Evolutionary conservation across 805 yeast species (phyloP), one percentile per base, ranked within the genome.

Genomic region (Spathaspora passalidarum): DNA sequence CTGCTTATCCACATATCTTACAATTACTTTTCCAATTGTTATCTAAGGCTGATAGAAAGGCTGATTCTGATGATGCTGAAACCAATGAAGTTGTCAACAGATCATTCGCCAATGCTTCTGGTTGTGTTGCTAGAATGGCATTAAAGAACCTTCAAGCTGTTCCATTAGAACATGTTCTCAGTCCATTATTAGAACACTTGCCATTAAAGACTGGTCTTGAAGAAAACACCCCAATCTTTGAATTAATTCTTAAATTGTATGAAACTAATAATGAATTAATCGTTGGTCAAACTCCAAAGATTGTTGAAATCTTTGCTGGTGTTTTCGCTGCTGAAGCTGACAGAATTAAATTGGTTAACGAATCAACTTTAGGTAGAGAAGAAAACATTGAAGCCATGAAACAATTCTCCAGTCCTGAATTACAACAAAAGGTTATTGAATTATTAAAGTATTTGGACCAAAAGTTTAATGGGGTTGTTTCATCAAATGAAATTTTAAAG

Each of bases 81-180:
- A 76, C 88, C 26, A 79, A 78, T 59, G 96, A 89, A 53, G 85
- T 81, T 49, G 79, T 88, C 56, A 84, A 84, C 69, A 79, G 96
- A 72, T 82, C 95, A 5, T 81, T 80, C 55, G 97, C 98, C 49
- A 94, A 94, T 66, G 96, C 96, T 4, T 86, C 94, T 66, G 99
- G 99, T 38, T 94, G 98, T 78, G 96, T 91, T 47, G 91, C 96
- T 14, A 82, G 99, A 69, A 77, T 94, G 87, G 79, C 87, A 11
- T 72, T 88, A 64, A 84, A 85, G 62, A 79, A 86, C 63, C 82
- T 80, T 57, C 69, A 68, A 32, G 78, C 85, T 32, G 82, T 91
- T 55, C 97, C 97, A 49, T 68, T 89, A 54, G 69, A 65, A 51
- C 81, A 78, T 49, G 90, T 82, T 46, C 80, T 92, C 37, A 72